A percentile compares a stretch with the other conserved stretches of the same genome.
Conservation (phyloP, 495 filamentous ascomycete species). For the Astrothelium subdiscretum region DNA sequence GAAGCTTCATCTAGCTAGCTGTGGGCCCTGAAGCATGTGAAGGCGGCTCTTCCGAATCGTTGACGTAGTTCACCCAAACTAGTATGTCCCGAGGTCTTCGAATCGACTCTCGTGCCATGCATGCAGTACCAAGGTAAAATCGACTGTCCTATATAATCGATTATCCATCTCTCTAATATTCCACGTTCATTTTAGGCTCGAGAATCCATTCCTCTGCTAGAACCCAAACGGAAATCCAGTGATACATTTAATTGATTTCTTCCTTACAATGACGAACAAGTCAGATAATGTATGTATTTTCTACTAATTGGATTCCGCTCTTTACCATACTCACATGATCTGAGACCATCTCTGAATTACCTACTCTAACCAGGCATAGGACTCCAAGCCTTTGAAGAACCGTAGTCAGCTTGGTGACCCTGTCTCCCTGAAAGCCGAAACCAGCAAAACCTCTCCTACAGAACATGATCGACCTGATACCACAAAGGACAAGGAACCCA, state of each 20-base stretch:
- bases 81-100: background rate
- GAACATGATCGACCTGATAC: slow-evolving; percentile 13
- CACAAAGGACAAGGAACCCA: background rate
- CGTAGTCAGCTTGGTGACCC: slow-evolving; percentile 14
- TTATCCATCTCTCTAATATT: background rate
- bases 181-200: too few species aligned
- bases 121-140: background rate
- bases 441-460: slow-evolving; percentile 10
- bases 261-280: background rate
- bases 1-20: background rate
- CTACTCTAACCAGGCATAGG: background rate
- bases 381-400: background rate
- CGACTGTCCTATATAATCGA: background rate
- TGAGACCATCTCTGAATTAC: background rate
- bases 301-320: too few species aligned
- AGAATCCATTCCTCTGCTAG: background rate
- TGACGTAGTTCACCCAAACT: background rate
- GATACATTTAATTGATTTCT: too few species aligned
- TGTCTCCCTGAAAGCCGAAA: slow-evolving; percentile 17
- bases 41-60: background rate
- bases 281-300: background rate
- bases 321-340: background rate
- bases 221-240: background rate
- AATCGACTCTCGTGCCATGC: background rate
- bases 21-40: background rate